Conservation (phyloP, 1,284 basidiomycete genomes). For the Rhodotorula sp. region DNA sequence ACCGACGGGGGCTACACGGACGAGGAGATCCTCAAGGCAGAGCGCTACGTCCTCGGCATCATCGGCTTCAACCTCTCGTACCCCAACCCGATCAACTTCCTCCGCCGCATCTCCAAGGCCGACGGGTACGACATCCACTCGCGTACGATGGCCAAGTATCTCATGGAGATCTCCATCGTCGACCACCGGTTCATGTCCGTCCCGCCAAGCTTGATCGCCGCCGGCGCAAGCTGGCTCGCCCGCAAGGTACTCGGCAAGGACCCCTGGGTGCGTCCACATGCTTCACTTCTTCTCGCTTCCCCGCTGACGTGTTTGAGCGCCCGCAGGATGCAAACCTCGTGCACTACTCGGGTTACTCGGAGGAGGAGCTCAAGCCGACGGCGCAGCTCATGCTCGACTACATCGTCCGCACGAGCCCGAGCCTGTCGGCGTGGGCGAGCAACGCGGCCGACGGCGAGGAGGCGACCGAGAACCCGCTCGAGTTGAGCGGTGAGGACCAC, state of each 20-base stretch:
- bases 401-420: conserved; percentile 61
- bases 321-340: conserved; percentile 77
- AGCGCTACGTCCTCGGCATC: conserved; percentile 88
- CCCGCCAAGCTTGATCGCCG: conserved; percentile 82
- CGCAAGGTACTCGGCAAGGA: conserved; percentile 78
- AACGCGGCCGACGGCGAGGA: conserved; percentile 50
- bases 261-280: conserved; percentile 70
- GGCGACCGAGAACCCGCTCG: conserved; percentile 36
- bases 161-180: conserved; percentile 85
- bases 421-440: conserved; percentile 10
- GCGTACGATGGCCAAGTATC: conserved; percentile 87
- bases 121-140: conserved; percentile 92
- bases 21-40: conserved; percentile 87
- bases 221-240: conserved; percentile 88
- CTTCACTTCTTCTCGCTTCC: neutral
- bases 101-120: conserved; percentile 90
- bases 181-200: conserved; percentile 81
- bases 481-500: conserved; percentile 37
- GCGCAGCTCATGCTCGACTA: conserved; percentile 95
- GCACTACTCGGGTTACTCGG: conserved; percentile 88
- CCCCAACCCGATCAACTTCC: conserved; percentile 90
- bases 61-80: conserved; percentile 90
- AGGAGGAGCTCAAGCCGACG: conserved; percentile 78
- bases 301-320: neutral
- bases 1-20: conserved; percentile 85